Conservation (phyloP, 2,329 filamentous ascomycete genomes). For the Alternaria longipes region DNA sequence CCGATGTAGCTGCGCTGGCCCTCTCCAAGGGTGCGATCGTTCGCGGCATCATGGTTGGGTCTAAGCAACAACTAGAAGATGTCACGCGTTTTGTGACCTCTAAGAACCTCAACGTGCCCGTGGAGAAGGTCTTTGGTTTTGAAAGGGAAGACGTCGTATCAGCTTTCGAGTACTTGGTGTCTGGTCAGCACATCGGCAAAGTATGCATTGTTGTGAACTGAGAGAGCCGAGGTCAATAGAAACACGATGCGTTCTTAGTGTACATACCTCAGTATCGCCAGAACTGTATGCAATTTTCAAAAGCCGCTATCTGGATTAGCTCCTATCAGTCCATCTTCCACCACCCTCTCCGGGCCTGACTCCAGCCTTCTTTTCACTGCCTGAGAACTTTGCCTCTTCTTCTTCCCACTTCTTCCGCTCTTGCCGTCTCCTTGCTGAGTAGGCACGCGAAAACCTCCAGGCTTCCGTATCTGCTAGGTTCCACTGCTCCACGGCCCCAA, state of each 20-base stretch:
- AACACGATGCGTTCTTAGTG: background rate
- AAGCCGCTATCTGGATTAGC: slow-evolving; percentile 5
- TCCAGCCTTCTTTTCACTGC: slow-evolving; percentile 63
- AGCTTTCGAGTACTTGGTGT: slow-evolving; percentile 46
- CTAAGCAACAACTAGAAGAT: slow-evolving; percentile 59
- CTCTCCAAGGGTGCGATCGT: slow-evolving; percentile 45
- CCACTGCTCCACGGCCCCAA: slow-evolving; percentile 59
- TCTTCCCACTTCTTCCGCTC: slow-evolving; percentile 76
- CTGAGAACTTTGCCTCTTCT: slow-evolving; percentile 71
- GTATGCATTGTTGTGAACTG: slow-evolving; percentile 21
- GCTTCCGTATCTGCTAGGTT: slow-evolving; percentile 77
- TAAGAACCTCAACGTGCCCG: slow-evolving; percentile 35
- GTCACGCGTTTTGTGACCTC: slow-evolving; percentile 44
- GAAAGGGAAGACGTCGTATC: slow-evolving; percentile 41
- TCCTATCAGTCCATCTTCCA: slow-evolving; percentile 47
- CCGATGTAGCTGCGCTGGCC: slow-evolving; percentile 42
- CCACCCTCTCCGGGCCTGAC: slow-evolving; percentile 54
- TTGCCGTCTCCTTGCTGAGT: slow-evolving; percentile 67
- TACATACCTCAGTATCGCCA: background rate
- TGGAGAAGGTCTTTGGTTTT: slow-evolving; percentile 47
- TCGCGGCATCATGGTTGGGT: slow-evolving; percentile 66
- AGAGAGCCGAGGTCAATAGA: background rate
- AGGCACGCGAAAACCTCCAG: slow-evolving; percentile 78
- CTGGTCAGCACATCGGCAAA: slow-evolving; percentile 45
- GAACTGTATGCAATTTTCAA: slow-evolving; percentile 3